Evolutionary conservation across 2,329 filamentous ascomycete genomes (phyloP).

Genomic region (Diaporthe amygdali): DNA sequence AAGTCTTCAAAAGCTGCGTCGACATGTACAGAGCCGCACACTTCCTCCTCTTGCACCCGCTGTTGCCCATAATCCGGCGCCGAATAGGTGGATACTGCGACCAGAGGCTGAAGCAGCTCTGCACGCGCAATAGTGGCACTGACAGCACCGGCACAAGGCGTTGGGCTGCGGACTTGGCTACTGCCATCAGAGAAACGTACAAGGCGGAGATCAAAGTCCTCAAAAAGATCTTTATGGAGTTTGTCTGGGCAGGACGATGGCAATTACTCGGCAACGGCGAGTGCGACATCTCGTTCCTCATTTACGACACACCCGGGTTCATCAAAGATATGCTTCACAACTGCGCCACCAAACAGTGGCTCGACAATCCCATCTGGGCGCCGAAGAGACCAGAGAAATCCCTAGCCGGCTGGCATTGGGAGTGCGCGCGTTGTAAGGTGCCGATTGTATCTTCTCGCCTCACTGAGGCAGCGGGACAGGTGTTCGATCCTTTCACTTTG

Average conservation of each 20-base stretch:
- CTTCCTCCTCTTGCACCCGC: not conserved
- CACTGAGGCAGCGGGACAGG: no score
- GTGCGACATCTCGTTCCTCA: no score
- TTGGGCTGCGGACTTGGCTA: not conserved
- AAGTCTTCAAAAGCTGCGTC: not conserved
- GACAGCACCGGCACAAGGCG: not conserved
- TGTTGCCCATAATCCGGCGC: not conserved
- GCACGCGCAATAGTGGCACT: accelerated
- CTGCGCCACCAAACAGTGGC: no score
- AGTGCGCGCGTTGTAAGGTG: no score
- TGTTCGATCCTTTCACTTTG: no score
- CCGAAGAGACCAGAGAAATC: no score
- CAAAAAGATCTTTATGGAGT: not conserved
- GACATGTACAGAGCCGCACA: not conserved
- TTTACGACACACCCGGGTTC: no score
- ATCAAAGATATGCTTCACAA: no score
- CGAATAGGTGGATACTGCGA: not conserved
- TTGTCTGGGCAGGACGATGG: not conserved
- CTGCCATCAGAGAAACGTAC: not conserved
- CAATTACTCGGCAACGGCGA: no score
- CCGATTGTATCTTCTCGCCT: no score
- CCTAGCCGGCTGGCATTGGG: no score
- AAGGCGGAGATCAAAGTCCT: not conserved
- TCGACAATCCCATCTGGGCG: no score
- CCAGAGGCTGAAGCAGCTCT: not conserved